Evolutionary conservation across 2,329 filamentous ascomycete genomes (phyloP), one percentile per base, ranked within the genome.

Genomic region (Chrysosporium queenslandicum): DNA sequence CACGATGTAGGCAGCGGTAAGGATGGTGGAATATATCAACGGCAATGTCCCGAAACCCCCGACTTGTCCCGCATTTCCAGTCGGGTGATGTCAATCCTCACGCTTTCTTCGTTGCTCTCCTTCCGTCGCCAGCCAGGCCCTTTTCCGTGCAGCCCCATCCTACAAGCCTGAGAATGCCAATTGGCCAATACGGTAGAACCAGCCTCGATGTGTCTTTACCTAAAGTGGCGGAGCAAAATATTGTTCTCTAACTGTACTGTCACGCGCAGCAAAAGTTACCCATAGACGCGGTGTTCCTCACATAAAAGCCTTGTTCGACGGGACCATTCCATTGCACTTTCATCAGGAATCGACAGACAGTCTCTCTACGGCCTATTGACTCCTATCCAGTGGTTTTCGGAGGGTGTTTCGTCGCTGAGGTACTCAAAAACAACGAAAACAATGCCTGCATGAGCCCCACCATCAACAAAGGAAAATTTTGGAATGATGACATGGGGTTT

Each of bases 1-100:
- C 7, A n/a, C 39, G 16, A 42, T 23, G 5, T 42, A 23, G 14
- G n/a, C 16, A 25, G 18, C 29, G 16, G 36, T 39, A 39, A 21
- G 20, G 46, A 20, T 23, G 39, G 48, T 18, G 27, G 40, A 50
- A 16, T 43, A 50, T 34, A 43, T 23, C 14, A 42, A 18, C 30
- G 20, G 16, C 21, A n/a, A 41, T 21, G 16, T 54, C 46, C 53
- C 56, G 50, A 57, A 53, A 52, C 56, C 58, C 52, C 52, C 52
- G 52, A 46, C 40, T 54, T 54, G 52, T 54, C 52, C 52, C 56
- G 66, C 68, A 68, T 68, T 65, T 67, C 64, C 65, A 65, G 68
- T 67, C 68, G 67, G 67, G 65, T 63, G 67, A 70, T 68, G 62
- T 67, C 68, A 67, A 67, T 32, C 12, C 45, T 59, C 60, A 67